These are phyloP conservation scores for Daldinia childiae DNA, from an alignment of 495 filamentous ascomycete species.

Conservation along the genomic window DNA sequence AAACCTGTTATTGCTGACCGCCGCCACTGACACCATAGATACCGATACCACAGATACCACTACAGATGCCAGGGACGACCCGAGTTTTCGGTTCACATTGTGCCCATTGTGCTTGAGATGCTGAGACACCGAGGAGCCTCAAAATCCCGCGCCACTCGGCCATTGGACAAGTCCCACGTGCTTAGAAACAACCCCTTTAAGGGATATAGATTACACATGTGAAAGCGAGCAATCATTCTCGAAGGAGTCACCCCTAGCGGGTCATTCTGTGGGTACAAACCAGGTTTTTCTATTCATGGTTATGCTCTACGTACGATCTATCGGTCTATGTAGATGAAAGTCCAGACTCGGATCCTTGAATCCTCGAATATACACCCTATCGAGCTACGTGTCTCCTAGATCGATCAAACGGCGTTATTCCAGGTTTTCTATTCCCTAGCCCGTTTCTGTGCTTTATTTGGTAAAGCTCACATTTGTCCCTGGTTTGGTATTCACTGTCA, in stretches of 20 bases:
- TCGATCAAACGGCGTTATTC: conserved; percentile 5
- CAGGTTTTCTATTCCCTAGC: neutral
- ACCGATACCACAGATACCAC: conserved; percentile 10
- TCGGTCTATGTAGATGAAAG: conserved; percentile 20
- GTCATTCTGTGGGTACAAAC: conserved; percentile 20
- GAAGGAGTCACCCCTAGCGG: conserved; percentile 6
- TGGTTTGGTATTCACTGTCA: conserved; percentile 52
- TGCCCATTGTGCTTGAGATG: neutral
- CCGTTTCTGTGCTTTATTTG: conserved; percentile 3
- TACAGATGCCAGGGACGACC: conserved; percentile 24
- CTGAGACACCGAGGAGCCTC: conserved; percentile 27
- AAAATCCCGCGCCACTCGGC: conserved; percentile 15
- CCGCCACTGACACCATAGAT: conserved; percentile 11
- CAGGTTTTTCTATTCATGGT: conserved; percentile 16
- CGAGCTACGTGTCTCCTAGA: conserved; percentile 15
- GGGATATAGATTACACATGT: conserved; percentile 7
- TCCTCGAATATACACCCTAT: neutral
- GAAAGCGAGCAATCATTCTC: conserved; percentile 25
- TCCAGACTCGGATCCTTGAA: conserved; percentile 1
- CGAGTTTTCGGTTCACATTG: conserved; percentile 24
- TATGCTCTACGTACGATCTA: conserved; percentile 25
- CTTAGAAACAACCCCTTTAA: conserved; percentile 6
- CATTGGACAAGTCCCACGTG: conserved; percentile 31
- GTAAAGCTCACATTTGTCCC: conserved; percentile 49
- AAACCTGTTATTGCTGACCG: conserved; percentile 13